Conservation (phyloP, 225 moss, liverwort and hornwort species). For the Antitrichia curtipendula region DNA sequence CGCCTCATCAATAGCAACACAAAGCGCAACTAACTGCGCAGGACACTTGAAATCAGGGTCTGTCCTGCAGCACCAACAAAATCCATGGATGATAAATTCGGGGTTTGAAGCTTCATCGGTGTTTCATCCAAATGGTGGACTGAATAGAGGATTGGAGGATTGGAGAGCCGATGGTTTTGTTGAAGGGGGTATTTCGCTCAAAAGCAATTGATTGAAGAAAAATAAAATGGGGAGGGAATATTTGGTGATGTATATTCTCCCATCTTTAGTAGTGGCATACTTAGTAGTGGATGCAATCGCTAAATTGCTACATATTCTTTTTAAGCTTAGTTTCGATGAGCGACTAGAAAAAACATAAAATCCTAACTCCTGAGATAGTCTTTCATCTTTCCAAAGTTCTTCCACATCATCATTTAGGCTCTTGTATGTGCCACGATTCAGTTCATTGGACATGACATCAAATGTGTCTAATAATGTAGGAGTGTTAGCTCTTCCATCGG, state of each 20-base stretch:
- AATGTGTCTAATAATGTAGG: accelerated
- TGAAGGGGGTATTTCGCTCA: accelerated
- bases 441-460: accelerated
- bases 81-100: not conserved
- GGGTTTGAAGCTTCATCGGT: not conserved
- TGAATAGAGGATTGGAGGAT: not conserved
- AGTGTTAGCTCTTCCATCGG: accelerated
- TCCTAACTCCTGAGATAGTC: accelerated
- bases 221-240: not conserved
- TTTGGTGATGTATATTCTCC: not conserved
- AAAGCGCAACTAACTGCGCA: constrained; percentile 7
- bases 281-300: accelerated
- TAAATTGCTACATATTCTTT: not conserved
- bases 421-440: accelerated
- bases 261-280: not conserved
- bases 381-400: not conserved
- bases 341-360: accelerated
- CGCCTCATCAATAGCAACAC: not conserved
- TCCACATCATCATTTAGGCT: not conserved
- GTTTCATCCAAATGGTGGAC: not conserved
- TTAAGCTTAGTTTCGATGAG: accelerated
- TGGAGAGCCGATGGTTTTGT: not conserved
- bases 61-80: constrained; percentile 7
- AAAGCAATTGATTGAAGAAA: too few species aligned
- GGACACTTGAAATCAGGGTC: not conserved